Base-by-base conservation (phyloP, 2,329 filamentous ascomycete genomes). In the Rutstroemia sp. region DNA sequence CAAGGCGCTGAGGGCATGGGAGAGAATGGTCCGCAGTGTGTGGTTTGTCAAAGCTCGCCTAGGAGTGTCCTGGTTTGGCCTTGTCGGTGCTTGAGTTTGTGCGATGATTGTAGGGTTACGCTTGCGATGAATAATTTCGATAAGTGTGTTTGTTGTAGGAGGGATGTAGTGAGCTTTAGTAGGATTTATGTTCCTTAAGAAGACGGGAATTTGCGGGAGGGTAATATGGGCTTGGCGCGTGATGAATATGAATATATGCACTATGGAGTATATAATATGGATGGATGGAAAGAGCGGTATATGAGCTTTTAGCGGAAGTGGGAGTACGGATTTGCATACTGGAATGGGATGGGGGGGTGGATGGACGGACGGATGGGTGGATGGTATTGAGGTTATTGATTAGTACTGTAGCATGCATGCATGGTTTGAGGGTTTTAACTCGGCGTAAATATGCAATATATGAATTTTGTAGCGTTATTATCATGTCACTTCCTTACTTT, bases 121-220 rank as follows among this genome's bases (percentile, higher is more conserved):
- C 78, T 97, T 60, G 94, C 94, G 3, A 92, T 95, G 84, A 95
- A 96, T 70, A 97, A 97, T 70, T 97, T 95, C 70, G 89, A 92
- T 61, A 95, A 89, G 68, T 99, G 94, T 69, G 92, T 97, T 41
- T 97, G 92, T 67, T 97, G 94, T 71, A 81, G 94, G 51, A 83
- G 89, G 56, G 88, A 94, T 65, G 90, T 97, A 30, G 82, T 84
- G 55, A 94, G 92, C 54, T 97, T 96, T 71, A 92, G 89, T 63
- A 83, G 90, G 64, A 83, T 99, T 58, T 99, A 88, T 76, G 91
- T 97, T 42, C 94, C 94, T 48, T 68, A 50, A 61, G 27, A 12
- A 4, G 3, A 9, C 1, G 3, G 8, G 21, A 6, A 10, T 17
- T 17, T 27, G 5, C 6, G 2, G 17, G 41, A 44, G 9, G 9